A percentile compares a stretch with the other conserved stretches of the same genome.
phyloP scores from a whole-genome alignment of 352 stramenopile genomes.

The Phytophthora pisi region DNA sequence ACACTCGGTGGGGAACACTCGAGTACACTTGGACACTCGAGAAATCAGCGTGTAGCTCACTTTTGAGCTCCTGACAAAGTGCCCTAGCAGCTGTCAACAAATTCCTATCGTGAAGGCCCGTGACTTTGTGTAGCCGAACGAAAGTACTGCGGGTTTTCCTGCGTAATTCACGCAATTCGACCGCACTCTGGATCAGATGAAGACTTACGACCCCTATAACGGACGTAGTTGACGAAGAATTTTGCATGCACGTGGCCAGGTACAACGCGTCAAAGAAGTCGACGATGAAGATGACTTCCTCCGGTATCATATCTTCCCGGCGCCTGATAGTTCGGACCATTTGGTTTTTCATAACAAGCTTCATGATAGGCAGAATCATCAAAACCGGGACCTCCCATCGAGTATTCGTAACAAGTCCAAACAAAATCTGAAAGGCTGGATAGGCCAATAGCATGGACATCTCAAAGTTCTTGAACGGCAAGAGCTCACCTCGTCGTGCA shows the following conservation, averaged over 20 bases:
- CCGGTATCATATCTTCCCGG: conserved; percentile 9
- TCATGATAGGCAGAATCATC: conserved; percentile 8
- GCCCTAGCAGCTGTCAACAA: background rate
- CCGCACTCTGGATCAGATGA: conserved; percentile 3
- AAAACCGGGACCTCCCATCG: background rate
- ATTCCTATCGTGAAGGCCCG: background rate
- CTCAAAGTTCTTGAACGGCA: background rate
- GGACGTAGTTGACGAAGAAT: conserved; percentile 1
- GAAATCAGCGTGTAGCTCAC: background rate
- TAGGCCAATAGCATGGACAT: background rate
- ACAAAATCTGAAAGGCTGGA: conserved; percentile 1
- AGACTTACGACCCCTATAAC: conserved; percentile 17
- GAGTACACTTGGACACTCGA: background rate
- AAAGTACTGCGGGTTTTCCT: background rate
- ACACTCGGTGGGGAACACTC: background rate
- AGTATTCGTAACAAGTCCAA: background rate
- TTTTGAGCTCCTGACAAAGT: background rate
- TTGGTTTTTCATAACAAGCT: conserved; percentile 12
- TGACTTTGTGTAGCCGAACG: background rate
- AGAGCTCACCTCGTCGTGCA: background rate
- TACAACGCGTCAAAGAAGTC: conserved; percentile 22
- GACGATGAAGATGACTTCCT: conserved; percentile 12
- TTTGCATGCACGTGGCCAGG: conserved; percentile 23
- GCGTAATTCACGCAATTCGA: background rate
- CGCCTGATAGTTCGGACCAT: background rate